Evolutionary conservation across 345 rosid species (phyloP).

Genomic region (Eucalyptus cladocalyx): DNA sequence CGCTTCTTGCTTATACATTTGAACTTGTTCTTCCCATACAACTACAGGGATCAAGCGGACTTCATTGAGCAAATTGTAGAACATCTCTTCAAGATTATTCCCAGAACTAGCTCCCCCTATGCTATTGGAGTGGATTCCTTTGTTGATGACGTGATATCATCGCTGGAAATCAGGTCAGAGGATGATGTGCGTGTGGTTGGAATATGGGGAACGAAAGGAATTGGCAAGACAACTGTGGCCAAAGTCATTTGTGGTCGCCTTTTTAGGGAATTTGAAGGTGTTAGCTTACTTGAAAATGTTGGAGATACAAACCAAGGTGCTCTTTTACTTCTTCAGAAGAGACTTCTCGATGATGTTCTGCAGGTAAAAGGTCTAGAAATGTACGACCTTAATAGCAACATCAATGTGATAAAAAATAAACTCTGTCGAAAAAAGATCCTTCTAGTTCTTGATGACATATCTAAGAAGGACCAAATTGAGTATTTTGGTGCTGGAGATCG

Average conservation of each 20-base stretch:
- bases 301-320: not conserved
- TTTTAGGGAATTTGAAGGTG: not conserved
- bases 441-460: not conserved
- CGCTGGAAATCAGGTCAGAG: not conserved
- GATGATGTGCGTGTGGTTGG: not conserved
- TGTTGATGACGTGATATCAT: not conserved
- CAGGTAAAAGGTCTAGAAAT: not conserved
- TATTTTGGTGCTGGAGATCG: not conserved
- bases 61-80: not conserved
- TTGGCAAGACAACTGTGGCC: not conserved
- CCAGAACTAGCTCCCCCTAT: not conserved
- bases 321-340: not conserved
- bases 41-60: not conserved
- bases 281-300: not conserved
- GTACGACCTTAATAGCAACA: not conserved
- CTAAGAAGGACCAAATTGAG: not conserved
- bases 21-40: not conserved
- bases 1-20: not conserved
- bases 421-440: not conserved
- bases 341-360: not conserved
- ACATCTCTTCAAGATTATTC: not conserved
- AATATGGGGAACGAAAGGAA: too few species aligned
- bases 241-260: not conserved
- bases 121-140: not conserved
- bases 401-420: not conserved